phyloP scores from a whole-genome alignment of 2,329 filamentous ascomycete species.

The Periconia sp. region DNA sequence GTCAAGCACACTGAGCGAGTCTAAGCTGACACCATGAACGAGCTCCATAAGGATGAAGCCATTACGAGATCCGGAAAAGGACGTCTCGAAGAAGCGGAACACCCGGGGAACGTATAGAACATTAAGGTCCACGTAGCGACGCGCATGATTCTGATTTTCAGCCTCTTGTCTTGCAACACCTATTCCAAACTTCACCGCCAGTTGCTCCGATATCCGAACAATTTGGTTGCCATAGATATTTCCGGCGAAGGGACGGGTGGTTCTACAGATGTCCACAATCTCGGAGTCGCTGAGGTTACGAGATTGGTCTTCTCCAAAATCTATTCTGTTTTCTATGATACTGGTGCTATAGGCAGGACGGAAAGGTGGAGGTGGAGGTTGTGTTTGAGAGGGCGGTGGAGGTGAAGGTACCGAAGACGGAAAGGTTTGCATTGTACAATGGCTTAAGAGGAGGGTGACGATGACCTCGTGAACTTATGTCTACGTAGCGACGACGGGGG shows the following conservation, averaged over 20 bases:
- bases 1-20: neutral
- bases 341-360: no score
- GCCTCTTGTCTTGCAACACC: constrained; percentile 9
- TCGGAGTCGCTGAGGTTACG: no score
- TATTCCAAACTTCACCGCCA: constrained; percentile 8
- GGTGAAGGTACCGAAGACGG: no score
- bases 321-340: no score
- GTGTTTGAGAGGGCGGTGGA: no score
- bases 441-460: no score
- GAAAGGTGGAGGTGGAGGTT: no score
- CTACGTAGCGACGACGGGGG: no score
- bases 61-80: neutral
- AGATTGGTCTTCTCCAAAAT: no score
- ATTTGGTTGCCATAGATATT: constrained; percentile 1
- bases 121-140: constrained; percentile 3
- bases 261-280: neutral
- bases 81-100: constrained; percentile 5
- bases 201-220: constrained; percentile 4
- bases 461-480: no score
- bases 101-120: constrained; percentile 7
- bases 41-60: constrained; percentile 15
- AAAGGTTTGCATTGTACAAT: no score
- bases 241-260: constrained; percentile 5
- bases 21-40: constrained; percentile 4
- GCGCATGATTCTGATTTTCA: constrained; percentile 6